Evolutionary conservation across 148 eudicot genomes (phyloP).

Genomic region (Beta vulgaris): DNA sequence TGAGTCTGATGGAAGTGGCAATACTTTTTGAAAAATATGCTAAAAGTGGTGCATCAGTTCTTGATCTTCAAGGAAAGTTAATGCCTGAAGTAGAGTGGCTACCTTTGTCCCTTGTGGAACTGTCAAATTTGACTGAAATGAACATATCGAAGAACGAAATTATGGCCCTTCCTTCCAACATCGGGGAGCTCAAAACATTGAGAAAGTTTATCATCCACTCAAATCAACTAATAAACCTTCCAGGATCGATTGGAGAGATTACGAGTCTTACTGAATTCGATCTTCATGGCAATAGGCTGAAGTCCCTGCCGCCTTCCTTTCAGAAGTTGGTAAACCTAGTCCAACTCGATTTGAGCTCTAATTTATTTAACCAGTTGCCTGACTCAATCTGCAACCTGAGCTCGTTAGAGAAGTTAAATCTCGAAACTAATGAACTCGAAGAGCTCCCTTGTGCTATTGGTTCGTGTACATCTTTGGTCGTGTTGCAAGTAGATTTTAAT

Average conservation of each 20-base stretch:
- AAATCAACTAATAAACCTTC: conserved; percentile 72
- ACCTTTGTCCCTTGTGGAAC: conserved; percentile 57
- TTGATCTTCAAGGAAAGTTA: conserved; percentile 57
- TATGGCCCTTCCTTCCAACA: conserved; percentile 58
- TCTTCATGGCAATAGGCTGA: conserved; percentile 53
- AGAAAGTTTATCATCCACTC: conserved; percentile 50
- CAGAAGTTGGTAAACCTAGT: conserved; percentile 38
- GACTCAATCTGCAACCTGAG: conserved; percentile 44
- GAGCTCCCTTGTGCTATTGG: conserved; percentile 67
- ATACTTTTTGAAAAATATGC: conserved; percentile 48
- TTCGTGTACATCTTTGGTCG: conserved; percentile 49
- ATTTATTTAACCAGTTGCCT: conserved; percentile 47
- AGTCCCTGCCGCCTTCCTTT: conserved; percentile 57
- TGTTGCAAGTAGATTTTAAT: conserved; percentile 67
- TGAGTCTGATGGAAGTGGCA: conserved; percentile 51
- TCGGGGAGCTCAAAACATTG: conserved; percentile 43
- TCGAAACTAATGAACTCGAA: conserved; percentile 57
- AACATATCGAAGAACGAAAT: conserved; percentile 55
- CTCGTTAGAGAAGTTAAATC: conserved; percentile 48
- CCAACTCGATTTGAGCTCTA: conserved; percentile 59
- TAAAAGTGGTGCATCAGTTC: conserved; percentile 34
- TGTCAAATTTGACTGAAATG: conserved; percentile 41
- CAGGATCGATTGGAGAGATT: conserved; percentile 54
- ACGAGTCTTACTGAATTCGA: conserved; percentile 46
- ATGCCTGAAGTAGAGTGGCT: conserved; percentile 66